These are phyloP conservation scores for Fallopia convolvulus DNA, from an alignment of 148 eudicot species.

Conservation along the genomic window DNA sequence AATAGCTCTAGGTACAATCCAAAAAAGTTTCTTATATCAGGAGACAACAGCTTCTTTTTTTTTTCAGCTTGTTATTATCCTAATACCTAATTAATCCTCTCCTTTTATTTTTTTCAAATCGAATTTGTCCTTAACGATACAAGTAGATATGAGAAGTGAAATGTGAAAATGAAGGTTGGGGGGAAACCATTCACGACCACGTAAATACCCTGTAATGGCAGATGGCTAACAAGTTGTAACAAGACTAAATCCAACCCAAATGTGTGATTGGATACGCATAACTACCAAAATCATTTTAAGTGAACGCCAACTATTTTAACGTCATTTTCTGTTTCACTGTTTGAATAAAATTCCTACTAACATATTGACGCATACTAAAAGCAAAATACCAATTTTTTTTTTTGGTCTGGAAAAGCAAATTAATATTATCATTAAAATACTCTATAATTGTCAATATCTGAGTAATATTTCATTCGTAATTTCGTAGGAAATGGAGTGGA, in stretches of 20 bases:
- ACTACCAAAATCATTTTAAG: background rate
- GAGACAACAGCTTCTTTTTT: no score
- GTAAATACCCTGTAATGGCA: background rate
- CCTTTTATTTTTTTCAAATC: background rate
- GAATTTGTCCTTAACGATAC: background rate
- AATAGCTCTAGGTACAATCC: no score
- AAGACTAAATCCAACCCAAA: background rate
- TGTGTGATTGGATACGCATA: conserved; percentile 6
- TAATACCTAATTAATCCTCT: no score
- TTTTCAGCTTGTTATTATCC: no score
- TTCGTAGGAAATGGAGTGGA: no score
- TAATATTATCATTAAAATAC: no score
- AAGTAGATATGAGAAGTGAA: background rate
- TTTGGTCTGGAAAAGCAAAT: no score
- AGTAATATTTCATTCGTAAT: no score
- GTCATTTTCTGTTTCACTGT: background rate
- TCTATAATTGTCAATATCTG: no score
- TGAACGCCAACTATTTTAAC: background rate
- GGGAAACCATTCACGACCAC: background rate
- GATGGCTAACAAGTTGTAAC: no score
- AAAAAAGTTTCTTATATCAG: background rate
- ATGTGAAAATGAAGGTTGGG: background rate
- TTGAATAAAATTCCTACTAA: no score
- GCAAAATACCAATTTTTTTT: background rate
- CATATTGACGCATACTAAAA: background rate